A percentile compares a stretch with the other conserved stretches of the same genome.
Evolutionary conservation across 176 grass and related monocot species (phyloP).

Genomic region (Dendrocalamus sinicus): DNA sequence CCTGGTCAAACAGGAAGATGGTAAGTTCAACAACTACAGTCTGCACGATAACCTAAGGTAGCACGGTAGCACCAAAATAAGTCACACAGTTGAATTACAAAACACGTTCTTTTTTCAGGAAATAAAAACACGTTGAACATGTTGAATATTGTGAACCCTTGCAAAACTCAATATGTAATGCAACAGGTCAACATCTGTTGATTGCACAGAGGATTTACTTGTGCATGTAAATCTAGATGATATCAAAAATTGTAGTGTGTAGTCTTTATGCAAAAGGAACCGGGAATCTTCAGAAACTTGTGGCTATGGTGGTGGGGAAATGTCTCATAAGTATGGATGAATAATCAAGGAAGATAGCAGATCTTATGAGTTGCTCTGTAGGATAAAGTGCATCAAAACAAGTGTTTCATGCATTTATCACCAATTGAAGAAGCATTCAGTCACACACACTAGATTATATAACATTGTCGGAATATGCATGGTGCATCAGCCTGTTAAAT

Average conservation of each 20-base stretch:
- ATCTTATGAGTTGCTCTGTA: constrained; percentile 17
- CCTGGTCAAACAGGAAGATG: constrained; percentile 54
- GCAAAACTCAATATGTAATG: constrained; percentile 16
- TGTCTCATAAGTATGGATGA: neutral
- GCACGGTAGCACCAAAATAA: neutral
- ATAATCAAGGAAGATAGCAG: constrained; percentile 22
- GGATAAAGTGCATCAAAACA: neutral
- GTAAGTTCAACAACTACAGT: neutral
- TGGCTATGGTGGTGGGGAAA: neutral
- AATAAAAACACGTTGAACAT: neutral
- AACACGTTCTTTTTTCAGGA: neutral
- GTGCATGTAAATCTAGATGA: neutral
- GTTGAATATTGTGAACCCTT: neutral
- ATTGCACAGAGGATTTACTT: constrained; percentile 5
- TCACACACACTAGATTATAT: neutral
- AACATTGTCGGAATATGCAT: constrained; percentile 12
- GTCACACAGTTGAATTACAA: constrained; percentile 1
- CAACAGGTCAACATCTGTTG: neutral
- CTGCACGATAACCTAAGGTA: neutral
- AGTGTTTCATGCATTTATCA: constrained; percentile 5
- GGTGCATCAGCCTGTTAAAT: constrained; percentile 22
- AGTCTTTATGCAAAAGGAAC: constrained; percentile 22
- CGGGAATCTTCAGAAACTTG: neutral
- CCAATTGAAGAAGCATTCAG: constrained; percentile 34
- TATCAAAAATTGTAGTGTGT: constrained; percentile 2